phyloP scores from a whole-genome alignment of 352 stramenopile genomes.

The Globisporangium camurandrum region DNA sequence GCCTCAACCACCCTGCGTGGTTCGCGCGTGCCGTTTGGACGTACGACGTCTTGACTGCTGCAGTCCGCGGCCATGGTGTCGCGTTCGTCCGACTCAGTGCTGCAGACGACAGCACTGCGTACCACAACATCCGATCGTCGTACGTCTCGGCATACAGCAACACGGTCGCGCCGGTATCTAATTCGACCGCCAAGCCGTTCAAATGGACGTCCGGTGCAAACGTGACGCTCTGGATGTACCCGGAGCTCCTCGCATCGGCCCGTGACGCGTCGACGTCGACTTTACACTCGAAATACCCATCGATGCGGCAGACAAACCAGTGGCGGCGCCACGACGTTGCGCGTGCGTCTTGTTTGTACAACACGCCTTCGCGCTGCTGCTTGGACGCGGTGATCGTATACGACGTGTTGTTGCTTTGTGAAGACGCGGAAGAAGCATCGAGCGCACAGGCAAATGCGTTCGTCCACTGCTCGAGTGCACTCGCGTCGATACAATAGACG shows the following conservation, averaged over 20 bases:
- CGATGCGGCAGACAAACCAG: conserved; percentile 58
- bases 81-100: conserved; percentile 38
- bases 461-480: conserved; percentile 49
- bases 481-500: conserved; percentile 34
- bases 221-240: conserved; percentile 58
- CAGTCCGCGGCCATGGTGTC: conserved; percentile 18
- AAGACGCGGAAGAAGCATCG: conserved; percentile 40
- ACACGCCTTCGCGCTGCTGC: conserved; percentile 58
- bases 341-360: conserved; percentile 54
- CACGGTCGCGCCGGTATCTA: conserved; percentile 52
- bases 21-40: conserved; percentile 66
- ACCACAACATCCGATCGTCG: conserved; percentile 81
- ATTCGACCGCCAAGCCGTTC: conserved; percentile 62
- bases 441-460: conserved; percentile 37
- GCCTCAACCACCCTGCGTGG: conserved; percentile 74
- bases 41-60: conserved; percentile 65
- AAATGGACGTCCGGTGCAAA: conserved; percentile 65
- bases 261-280: conserved; percentile 29
- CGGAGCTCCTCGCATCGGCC: conserved; percentile 41
- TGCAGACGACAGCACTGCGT: conserved; percentile 53
- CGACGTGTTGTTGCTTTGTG: conserved; percentile 53
- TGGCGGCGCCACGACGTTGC: conserved; percentile 42
- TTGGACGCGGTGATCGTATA: conserved; percentile 60
- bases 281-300: conserved; percentile 68
- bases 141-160: conserved; percentile 76